Base-by-base conservation (phyloP, 164 flowering plant genomes). In the Vitis cinerea region DNA sequence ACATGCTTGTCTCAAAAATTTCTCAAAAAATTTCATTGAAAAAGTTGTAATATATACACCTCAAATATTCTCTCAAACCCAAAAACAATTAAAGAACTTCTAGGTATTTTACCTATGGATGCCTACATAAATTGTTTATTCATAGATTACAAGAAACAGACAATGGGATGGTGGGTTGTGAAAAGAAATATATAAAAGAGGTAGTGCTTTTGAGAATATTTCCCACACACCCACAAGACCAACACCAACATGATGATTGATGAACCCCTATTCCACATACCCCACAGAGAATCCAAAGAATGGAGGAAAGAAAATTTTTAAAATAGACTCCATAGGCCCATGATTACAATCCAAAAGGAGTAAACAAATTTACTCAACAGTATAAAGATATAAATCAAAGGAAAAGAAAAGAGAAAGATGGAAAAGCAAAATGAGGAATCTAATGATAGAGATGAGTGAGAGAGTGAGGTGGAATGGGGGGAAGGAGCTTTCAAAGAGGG, bases 271-370 rank as follows among this genome's bases (percentile, higher is more conserved):
- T 37, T 19, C 50, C 2, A 16, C 27, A 23, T 23, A 23, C 27
- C 27, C 27, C 27, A 23, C 9, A 67, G 67, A 52, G 73, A 68
- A 63, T 71, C 68, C 73, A 57, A 56, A 47, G 50, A 27, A 30
- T 14, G 23, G 7, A 37, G 4, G 52, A 53, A 30, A 23, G 11
- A n/a, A 53, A 13, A 7, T 0, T 10, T 13, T 10, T 13, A 50
- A 11, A 50, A 50, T 50, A 50, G 6, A 0, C 13, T 51, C 13
- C 6, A 53, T 53, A 53, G 8, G 10, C n/a, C 51, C 29, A 49
- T 63, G 53, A 2, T 47, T 63, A 47, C 65, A 63, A 63, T 2
- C 29, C 52, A 9, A 63, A 65, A 37, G 44, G 44, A 37, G 4
- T 37, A 37, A 37, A 37, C 44, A 37, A 37, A 37, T 3, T 37